Conservation (phyloP, 805 yeast species). For the Ogataea salicorniae region DNA sequence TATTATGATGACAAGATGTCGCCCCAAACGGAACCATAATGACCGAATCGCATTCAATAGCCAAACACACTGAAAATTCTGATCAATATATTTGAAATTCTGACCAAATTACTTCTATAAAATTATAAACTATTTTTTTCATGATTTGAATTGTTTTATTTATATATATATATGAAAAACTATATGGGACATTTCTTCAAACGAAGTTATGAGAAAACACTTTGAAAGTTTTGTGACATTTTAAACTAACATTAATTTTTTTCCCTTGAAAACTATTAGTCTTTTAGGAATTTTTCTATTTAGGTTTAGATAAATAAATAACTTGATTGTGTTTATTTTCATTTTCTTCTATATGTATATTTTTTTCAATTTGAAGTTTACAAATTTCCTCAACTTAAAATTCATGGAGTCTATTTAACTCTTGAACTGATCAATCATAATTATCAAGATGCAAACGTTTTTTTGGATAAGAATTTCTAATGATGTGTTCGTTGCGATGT, state of each 20-base stretch:
- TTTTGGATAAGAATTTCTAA: slow-evolving; percentile 25
- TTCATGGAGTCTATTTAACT: too few species aligned
- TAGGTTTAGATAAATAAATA: too few species aligned
- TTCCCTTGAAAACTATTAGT: background rate
- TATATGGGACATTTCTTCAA: too few species aligned
- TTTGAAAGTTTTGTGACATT: background rate
- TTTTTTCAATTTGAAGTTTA: too few species aligned
- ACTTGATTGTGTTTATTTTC: too few species aligned
- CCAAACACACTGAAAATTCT: slow-evolving; percentile 70
- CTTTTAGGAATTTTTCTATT: background rate
- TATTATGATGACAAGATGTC: slow-evolving; percentile 60
- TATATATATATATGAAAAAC: too few species aligned
- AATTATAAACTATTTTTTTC: background rate
- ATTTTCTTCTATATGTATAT: too few species aligned
- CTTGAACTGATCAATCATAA: too few species aligned
- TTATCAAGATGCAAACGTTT: background rate
- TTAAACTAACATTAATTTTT: background rate
- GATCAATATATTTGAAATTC: slow-evolving; percentile 26
- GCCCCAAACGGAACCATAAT: slow-evolving; percentile 68
- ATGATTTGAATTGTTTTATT: background rate
- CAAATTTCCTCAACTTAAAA: too few species aligned
- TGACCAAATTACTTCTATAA: background rate
- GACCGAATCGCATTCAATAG: slow-evolving; percentile 60
- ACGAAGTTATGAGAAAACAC: too few species aligned
- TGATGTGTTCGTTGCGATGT: slow-evolving; percentile 36